A percentile compares a stretch with the other conserved stretches of the same genome.
Evolutionary conservation across 768 basidiomycete species (phyloP).

Genomic region (Hygrophoropsis aurantiaca): DNA sequence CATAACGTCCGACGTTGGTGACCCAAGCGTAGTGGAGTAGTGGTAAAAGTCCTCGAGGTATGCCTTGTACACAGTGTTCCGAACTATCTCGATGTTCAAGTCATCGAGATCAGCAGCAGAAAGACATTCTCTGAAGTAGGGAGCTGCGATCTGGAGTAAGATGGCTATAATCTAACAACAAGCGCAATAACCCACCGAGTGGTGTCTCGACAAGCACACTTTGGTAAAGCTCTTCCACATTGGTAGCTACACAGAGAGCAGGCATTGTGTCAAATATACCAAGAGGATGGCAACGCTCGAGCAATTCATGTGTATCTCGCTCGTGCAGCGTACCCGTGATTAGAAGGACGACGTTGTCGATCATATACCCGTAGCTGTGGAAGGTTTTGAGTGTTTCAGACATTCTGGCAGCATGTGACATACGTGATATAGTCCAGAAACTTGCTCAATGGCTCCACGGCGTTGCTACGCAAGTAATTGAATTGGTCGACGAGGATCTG

Average conservation of each 20-base stretch:
- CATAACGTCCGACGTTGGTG: constrained; percentile 92
- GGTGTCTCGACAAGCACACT: constrained; percentile 98
- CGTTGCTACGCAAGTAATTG: constrained; percentile 88
- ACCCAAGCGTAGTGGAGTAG: constrained; percentile 76
- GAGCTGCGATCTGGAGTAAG: constrained; percentile 47
- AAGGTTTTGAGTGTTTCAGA: constrained; percentile 1
- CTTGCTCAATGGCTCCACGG: constrained; percentile 85
- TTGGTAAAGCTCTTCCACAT: constrained; percentile 96
- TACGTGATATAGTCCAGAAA: constrained; percentile 99
- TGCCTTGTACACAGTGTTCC: constrained; percentile 97
- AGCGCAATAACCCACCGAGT: constrained; percentile 61
- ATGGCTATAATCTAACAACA: constrained; percentile 6
- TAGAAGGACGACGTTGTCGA: constrained; percentile 96
- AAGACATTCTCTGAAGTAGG: constrained; percentile 95
- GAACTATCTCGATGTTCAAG: constrained; percentile 99
- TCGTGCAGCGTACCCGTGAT: constrained; percentile 98
- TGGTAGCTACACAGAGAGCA: constrained; percentile 97
- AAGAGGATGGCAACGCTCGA: constrained; percentile 95
- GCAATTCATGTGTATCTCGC: constrained; percentile 93
- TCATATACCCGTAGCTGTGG: constrained; percentile 95
- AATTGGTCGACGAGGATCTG: constrained; percentile 96
- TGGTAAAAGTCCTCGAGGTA: constrained; percentile 97
- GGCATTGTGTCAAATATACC: constrained; percentile 99
- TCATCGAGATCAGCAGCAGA: constrained; percentile 96
- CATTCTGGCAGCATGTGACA: constrained; percentile 29